These are phyloP conservation scores for Yarrowia sp. DNA, from an alignment of 805 yeast species.

Conservation along the genomic window DNA sequence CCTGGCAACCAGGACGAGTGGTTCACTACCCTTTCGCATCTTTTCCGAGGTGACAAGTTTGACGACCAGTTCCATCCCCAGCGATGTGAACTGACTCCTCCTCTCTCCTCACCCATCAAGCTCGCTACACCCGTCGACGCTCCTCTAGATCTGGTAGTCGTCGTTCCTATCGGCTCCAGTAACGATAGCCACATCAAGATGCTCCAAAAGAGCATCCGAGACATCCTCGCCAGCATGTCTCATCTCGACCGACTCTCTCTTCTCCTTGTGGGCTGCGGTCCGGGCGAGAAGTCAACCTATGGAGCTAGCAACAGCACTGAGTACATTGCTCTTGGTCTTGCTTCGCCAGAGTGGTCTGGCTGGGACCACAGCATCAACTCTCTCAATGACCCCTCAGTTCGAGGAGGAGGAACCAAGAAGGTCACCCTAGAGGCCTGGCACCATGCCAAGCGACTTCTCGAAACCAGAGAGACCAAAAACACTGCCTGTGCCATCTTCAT, in stretches of 20 bases:
- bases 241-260: conserved; percentile 22
- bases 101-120: background rate
- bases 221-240: conserved; percentile 5
- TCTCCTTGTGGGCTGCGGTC: conserved; percentile 22
- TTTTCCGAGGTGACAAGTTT: background rate
- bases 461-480: conserved; percentile 15
- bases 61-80: background rate
- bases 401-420: conserved; percentile 31
- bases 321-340: conserved; percentile 23
- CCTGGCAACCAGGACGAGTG: conserved; percentile 19
- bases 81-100: background rate
- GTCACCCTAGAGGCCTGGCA: conserved; percentile 31
- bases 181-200: conserved; percentile 3
- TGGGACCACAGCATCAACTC: conserved; percentile 31
- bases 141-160: conserved; percentile 17
- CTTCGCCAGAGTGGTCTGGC: conserved; percentile 24
- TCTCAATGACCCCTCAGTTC: conserved; percentile 13
- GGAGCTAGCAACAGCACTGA: conserved; percentile 5
- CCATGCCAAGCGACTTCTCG: conserved; percentile 12
- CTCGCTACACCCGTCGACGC: conserved; percentile 4
- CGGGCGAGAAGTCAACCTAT: background rate
- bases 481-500: conserved; percentile 23
- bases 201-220: conserved; percentile 12
- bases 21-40: conserved; percentile 1
- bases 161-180: conserved; percentile 12